Percentiles rank a stretch among this genome's conserved stretches.
Conservation (phyloP, 441 rosid genomes). For the Raphanus hybrid region DNA sequence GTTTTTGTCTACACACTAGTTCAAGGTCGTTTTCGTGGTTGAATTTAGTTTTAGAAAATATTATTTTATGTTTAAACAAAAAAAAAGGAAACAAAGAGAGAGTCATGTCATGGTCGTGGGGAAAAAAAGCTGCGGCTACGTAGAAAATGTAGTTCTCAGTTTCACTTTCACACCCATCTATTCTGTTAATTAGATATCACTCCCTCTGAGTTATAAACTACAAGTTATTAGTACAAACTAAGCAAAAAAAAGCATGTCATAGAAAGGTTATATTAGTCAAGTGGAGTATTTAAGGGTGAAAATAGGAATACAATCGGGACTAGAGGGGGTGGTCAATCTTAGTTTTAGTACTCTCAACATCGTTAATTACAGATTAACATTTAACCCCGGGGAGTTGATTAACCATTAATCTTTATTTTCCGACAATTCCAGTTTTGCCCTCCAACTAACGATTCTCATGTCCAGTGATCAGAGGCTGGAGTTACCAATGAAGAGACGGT, state of each 20-base stretch:
- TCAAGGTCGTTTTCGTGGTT: not conserved
- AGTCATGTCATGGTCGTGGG: not conserved
- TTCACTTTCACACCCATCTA: not conserved
- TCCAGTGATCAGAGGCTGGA: slow-evolving; percentile 66
- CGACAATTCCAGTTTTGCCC: slow-evolving; percentile 20
- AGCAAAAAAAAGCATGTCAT: too few species aligned
- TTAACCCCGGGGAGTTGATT: not conserved
- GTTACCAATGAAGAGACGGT: slow-evolving; percentile 79
- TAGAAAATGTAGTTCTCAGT: not conserved
- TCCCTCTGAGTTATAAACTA: not conserved
- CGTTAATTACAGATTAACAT: slow-evolving; percentile 19
- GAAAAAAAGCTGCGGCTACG: not conserved
- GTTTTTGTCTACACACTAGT: not conserved
- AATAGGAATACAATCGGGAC: not conserved
- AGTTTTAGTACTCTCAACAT: not conserved
- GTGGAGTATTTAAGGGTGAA: not conserved
- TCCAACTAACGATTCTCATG: slow-evolving; percentile 29
- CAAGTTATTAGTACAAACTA: too few species aligned
- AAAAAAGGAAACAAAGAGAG: not conserved
- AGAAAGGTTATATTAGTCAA: too few species aligned
- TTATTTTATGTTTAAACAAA: not conserved
- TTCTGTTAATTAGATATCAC: not conserved
- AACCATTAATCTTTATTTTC: slow-evolving; percentile 12
- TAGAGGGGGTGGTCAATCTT: not conserved
- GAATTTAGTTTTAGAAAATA: not conserved